phyloP scores from a whole-genome alignment of 176 grass and related monocot genomes.

The Aegilops speltoides region DNA sequence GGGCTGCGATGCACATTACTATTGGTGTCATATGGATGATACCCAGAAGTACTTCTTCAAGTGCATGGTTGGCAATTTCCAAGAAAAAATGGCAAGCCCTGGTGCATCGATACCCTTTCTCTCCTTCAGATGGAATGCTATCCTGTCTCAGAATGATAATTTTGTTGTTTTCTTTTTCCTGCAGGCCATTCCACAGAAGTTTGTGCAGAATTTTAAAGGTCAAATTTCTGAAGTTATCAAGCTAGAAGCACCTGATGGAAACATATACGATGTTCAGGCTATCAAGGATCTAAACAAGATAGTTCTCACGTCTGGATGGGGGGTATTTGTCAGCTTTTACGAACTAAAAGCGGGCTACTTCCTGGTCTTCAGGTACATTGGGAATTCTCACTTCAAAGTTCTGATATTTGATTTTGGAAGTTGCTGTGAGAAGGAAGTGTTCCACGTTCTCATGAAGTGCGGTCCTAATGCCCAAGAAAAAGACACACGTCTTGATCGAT shows the following conservation, averaged over 20 bases:
- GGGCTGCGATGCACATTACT: background rate
- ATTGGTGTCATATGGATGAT: constrained; percentile 2
- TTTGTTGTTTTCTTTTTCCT: background rate
- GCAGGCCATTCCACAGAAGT: constrained; percentile 44
- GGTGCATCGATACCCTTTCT: background rate
- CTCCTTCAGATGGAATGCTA: background rate
- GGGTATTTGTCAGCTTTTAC: constrained; percentile 29
- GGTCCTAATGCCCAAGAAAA: constrained; percentile 11
- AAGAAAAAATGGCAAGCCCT: constrained; percentile 5
- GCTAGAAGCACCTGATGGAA: constrained; percentile 36
- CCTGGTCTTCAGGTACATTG: constrained; percentile 42
- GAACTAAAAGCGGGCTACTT: constrained; percentile 12
- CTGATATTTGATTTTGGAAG: constrained; percentile 37
- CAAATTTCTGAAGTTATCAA: constrained; percentile 26
- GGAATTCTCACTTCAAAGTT: constrained; percentile 46
- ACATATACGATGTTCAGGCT: constrained; percentile 31
- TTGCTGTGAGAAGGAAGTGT: constrained; percentile 38
- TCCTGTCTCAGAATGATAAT: background rate
- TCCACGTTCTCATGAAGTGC: constrained; percentile 7
- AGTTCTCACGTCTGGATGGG: constrained; percentile 48
- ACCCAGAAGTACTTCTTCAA: constrained; percentile 16
- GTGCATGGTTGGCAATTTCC: constrained; percentile 14
- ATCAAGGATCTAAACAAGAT: constrained; percentile 7
- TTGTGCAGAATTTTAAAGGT: constrained; percentile 34
- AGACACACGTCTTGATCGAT: background rate